These are phyloP conservation scores for Trametes sp. DNA, from an alignment of 1,284 basidiomycete species.

Conservation along the genomic window DNA sequence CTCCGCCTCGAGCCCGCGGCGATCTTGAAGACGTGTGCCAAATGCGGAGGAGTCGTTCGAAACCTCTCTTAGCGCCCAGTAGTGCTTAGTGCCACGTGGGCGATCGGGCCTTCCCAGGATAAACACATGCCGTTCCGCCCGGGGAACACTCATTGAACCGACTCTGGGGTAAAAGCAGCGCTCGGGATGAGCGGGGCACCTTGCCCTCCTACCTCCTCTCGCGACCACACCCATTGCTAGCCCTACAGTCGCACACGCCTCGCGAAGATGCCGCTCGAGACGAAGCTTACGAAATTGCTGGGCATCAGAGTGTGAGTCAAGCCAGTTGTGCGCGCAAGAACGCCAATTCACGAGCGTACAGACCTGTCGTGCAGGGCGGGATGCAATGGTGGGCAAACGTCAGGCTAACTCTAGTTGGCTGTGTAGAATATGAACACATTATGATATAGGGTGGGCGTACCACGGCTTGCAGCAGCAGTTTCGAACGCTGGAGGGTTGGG, in stretches of 20 bases:
- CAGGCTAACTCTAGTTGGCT: too few relatives aligned
- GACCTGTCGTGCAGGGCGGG: slow-evolving; percentile 81
- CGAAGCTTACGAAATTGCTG: slow-evolving; percentile 59
- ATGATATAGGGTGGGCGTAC: slow-evolving; percentile 75
- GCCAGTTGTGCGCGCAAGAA: too few relatives aligned
- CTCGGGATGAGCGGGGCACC: neutral
- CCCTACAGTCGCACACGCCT: too few relatives aligned
- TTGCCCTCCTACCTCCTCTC: neutral
- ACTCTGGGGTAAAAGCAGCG: neutral
- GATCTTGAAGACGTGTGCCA: neutral
- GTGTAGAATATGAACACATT: too few relatives aligned
- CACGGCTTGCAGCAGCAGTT: slow-evolving; percentile 79
- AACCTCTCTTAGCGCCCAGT: neutral
- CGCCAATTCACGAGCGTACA: too few relatives aligned
- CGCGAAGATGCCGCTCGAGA: slow-evolving; percentile 37
- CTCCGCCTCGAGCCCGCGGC: too few relatives aligned
- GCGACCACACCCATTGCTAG: too few relatives aligned
- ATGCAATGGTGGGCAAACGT: slow-evolving; percentile 81
- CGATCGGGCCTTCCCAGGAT: neutral
- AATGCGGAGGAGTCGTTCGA: neutral
- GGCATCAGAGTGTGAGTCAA: slow-evolving; percentile 63
- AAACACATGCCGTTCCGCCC: slow-evolving; percentile 9
- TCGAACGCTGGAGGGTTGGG: slow-evolving; percentile 90
- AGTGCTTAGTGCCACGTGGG: neutral
- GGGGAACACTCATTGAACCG: neutral